These are phyloP conservation scores for Phyllostachys edulis DNA, from an alignment of 176 grass and related monocot species.

Conservation along the genomic window DNA sequence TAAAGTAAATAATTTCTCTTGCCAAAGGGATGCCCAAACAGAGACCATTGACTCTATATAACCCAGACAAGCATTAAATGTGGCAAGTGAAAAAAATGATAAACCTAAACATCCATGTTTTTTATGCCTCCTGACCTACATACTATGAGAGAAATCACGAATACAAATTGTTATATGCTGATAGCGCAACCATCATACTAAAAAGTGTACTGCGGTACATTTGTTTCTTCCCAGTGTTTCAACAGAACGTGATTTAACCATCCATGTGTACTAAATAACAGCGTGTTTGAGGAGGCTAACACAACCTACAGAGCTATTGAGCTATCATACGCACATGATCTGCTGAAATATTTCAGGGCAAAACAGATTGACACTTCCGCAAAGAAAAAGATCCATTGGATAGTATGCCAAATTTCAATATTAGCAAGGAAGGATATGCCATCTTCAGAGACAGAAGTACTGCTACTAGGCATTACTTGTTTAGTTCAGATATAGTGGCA, in stretches of 20 bases:
- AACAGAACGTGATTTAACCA: conserved; percentile 13
- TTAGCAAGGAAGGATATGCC: background rate
- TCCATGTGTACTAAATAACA: background rate
- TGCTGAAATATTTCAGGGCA: background rate
- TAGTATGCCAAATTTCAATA: background rate
- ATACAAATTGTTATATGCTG: background rate
- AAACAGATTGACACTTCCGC: background rate
- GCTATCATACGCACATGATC: background rate
- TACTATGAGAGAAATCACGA: background rate
- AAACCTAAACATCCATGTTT: background rate
- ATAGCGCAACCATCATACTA: background rate
- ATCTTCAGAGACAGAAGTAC: background rate
- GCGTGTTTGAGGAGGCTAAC: background rate
- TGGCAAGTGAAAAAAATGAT: background rate
- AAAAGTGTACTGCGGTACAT: background rate
- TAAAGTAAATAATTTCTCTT: background rate
- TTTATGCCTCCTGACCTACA: conserved; percentile 1
- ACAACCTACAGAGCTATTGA: background rate
- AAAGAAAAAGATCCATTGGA: background rate
- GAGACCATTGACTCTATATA: background rate
- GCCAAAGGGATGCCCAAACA: background rate
- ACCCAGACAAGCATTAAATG: background rate
- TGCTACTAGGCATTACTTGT: background rate
- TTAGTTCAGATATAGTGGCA: background rate
- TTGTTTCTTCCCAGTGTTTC: background rate